Evolutionary conservation across 2,329 filamentous ascomycete species (phyloP), one percentile per base, ranked within the genome.

Genomic region (Phaeoacremonium minimum): DNA sequence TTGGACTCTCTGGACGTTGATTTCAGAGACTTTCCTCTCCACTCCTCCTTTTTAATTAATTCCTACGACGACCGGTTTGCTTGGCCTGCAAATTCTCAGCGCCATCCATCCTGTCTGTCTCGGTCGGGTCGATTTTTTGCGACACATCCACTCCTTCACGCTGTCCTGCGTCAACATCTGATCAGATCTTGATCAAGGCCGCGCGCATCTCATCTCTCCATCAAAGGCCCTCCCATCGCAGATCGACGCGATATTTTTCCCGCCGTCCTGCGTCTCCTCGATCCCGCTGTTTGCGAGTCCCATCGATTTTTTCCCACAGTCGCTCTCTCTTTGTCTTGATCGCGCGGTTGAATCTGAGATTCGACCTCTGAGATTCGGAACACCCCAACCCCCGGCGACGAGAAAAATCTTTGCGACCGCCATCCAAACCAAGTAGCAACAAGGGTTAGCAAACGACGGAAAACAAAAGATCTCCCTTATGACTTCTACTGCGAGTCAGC

Each of bases 401-500:
- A 5, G 18, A 32, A 26, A 15, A 32, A 18, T 20, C 39, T 36
- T 29, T 30, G 44, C 42, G 37, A 42, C 30, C 29, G 29, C 37
- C 16, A 29, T 33, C 39, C n/a, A n/a, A n/a, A n/a, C n/a, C n/a
- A n/a, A n/a, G n/a, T n/a, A n/a, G n/a, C n/a, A n/a, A n/a, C n/a
- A n/a, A n/a, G n/a, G n/a, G 20, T 40, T 38, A 49, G 37, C 43
- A 45, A 35, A 47, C 47, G 42, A 52, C 54, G 48, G 53, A 48
- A n/a, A n/a, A n/a, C n/a, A n/a, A n/a, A n/a, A n/a, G n/a, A 51
- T 51, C 50, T 49, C 59, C 56, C 66, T 66, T 76, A 79, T 79
- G 75, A 79, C 74, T 73, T 78, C 75, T 63, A 63, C 72, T 72
- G 70, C 68, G 49, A 69, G 63, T 58, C 63, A 71, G 64, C 67